Base-by-base conservation (phyloP, 208 protist species). In the Phytomonas serpens region DNA sequence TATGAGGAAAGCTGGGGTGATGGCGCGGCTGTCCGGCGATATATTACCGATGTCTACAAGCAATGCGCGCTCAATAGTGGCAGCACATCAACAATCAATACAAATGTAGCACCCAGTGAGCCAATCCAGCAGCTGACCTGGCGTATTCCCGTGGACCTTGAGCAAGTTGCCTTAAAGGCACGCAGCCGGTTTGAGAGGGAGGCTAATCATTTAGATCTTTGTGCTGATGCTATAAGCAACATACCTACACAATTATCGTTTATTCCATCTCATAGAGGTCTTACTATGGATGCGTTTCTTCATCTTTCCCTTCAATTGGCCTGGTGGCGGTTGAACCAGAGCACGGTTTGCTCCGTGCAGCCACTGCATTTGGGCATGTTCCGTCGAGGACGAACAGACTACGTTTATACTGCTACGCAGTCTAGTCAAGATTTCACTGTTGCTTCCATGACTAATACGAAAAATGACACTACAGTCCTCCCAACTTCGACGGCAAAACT, bases 1-100 rank as follows among this genome's bases (percentile, higher is more conserved):
- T 86, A 87, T 40, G 93, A 97, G 72, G 75, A 89, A 68, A 88
- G 85, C 64, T 94, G 89, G 88, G 84, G 85, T 23, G 90, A 93
- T 47, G 82, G 78, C 36, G 77, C 73, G 13, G 83, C 82, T 16
- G 87, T 94, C 42, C 82, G 79, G 16, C 84, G 87, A 4, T 95
- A 92, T 75, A 74, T 82, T 27, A 76, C 90, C 34, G 82, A 89
- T 66, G 88, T 94, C 4, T 88, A 82, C 57, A 52, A 16, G 4
- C 42, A 52, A 52, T 52, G 42, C 23, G 77, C 91, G 31, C 77
- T 83, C 64, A 82, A 51, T 74, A 77, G 72, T 78, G 80, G 76
- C 57, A 71, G 19, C 76, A 76, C 66, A 75, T 73, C 32, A 51
- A 69, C 63, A 61, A 67, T 80, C 2, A 70, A 69, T 70, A 79